A percentile compares a stretch with the other conserved stretches of the same genome.
phyloP scores from a whole-genome alignment of 768 basidiomycete genomes.

The Russula earlei region DNA sequence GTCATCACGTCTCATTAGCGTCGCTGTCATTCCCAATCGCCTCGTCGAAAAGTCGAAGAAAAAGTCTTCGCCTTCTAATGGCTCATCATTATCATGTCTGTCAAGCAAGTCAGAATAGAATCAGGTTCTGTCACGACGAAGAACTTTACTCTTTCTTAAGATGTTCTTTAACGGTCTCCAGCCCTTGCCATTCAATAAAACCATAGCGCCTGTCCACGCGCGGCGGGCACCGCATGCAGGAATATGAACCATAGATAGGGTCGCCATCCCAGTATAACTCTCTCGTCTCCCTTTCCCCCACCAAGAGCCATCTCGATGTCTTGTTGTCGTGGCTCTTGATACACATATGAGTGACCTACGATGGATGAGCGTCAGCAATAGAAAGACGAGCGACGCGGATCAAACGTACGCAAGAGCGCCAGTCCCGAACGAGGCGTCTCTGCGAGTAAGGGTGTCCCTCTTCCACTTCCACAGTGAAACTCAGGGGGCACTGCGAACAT shows the following conservation, averaged over 20 bases:
- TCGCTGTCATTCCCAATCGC: not conserved
- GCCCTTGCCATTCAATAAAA: not conserved
- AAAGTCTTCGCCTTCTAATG: constrained; percentile 1
- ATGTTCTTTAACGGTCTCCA: not conserved
- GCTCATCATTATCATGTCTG: not conserved
- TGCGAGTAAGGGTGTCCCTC: not conserved
- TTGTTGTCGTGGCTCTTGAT: not conserved
- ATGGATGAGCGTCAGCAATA: not conserved
- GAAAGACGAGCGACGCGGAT: not conserved
- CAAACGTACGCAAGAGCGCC: constrained; percentile 3
- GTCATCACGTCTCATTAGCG: not conserved
- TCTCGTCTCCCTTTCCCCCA: not conserved
- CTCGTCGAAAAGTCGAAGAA: not conserved
- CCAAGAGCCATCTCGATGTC: not conserved
- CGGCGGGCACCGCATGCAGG: not conserved
- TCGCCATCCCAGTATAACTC: not conserved
- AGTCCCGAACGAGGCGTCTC: not conserved
- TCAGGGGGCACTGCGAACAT: not conserved
- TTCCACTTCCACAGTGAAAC: not conserved
- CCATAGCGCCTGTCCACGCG: not conserved
- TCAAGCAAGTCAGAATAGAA: not conserved
- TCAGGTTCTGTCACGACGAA: not conserved
- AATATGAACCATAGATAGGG: not conserved
- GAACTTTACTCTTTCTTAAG: not conserved
- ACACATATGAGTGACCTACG: not conserved